phyloP scores from a whole-genome alignment of 1,284 basidiomycete genomes.

The Ganoderma lingzhi region DNA sequence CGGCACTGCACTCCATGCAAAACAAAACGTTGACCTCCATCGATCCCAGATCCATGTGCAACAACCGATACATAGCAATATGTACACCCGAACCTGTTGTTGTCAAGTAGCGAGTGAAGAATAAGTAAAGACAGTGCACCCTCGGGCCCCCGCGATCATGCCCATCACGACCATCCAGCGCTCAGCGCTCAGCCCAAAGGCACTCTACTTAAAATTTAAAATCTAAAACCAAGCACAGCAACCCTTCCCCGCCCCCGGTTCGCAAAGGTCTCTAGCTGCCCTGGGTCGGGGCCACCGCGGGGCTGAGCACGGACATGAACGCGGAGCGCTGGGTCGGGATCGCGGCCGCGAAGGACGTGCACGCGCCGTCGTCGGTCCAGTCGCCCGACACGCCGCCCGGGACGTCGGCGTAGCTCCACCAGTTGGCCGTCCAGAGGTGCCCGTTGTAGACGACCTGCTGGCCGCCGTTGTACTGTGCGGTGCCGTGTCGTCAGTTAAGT shows the following conservation, averaged over 20 bases:
- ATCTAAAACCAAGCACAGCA: neutral
- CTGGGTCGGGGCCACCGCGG: neutral
- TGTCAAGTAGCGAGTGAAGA: neutral
- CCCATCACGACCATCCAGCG: neutral
- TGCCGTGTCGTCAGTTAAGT: neutral
- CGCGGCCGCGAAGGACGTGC: conserved; percentile 34
- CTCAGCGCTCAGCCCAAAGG: neutral
- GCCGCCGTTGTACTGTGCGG: conserved; percentile 54
- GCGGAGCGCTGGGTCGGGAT: conserved; percentile 21
- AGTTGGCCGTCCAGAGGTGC: conserved; percentile 65
- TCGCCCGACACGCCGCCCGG: conserved; percentile 54
- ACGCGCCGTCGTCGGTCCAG: conserved; percentile 51
- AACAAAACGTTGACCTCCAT: neutral
- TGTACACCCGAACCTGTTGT: neutral
- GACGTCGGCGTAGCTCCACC: conserved; percentile 58
- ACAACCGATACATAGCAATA: neutral
- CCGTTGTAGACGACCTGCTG: conserved; percentile 53
- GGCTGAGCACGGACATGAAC: conserved; percentile 4
- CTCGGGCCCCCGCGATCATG: neutral
- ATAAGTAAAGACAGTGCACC: neutral
- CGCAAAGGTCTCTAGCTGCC: neutral
- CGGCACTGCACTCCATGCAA: neutral
- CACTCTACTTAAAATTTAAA: neutral
- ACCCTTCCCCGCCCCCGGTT: neutral
- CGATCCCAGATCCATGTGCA: neutral